Base-by-base conservation (phyloP, 169 alveolate genomes). In the Plasmodium inui region DNA sequence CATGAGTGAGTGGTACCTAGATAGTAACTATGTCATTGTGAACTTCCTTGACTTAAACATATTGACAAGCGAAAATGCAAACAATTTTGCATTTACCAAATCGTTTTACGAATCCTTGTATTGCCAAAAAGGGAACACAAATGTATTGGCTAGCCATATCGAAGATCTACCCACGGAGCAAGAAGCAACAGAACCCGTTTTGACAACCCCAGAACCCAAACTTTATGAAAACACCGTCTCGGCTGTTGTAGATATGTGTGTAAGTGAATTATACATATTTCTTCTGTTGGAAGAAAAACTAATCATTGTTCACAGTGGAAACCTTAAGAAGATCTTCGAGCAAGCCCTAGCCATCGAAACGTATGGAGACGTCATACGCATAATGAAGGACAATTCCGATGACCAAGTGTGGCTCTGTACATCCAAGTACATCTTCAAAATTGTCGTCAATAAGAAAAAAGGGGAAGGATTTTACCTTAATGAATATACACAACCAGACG, bases 351-450 rank as follows among this genome's bases (percentile, higher is more conserved):
- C 83, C 19, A 61, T 73, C 10, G 95, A 91, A 91, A 91, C 95
- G 28, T 91, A 91, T 26, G 95, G 95, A 6, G 50, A 91, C 46
- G 81, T 44, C n/a, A 81, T 91, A 81, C 26, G 84, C 72, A 50
- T 91, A 12, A 91, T 91, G 92, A 91, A 91, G 74, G 92, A 91
- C 70, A 70, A 91, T 22, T 70, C 61, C 4, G 95, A 91, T 50
- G 76, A 91, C 57, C 83, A 91, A 82, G 80, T 91, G 55, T 91
- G 95, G 95, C 34, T 91, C 32, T 70, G 95, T 28, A 91, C 95
- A 70, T 91, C 95, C 17, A 91, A 91, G 57, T 73, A 91, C 82
- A 91, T 91, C n/a, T 91, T 82, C 74, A 91, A 91, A 82, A 91
- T 91, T 26, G 32, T 70, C 4, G 55, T 34, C 44, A 91, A 74